A percentile compares a stretch with the other conserved stretches of the same genome.
These are phyloP conservation scores for Ambrosiella cleistominuta DNA, from an alignment of 2,329 filamentous ascomycete species.

Conservation along the genomic window DNA sequence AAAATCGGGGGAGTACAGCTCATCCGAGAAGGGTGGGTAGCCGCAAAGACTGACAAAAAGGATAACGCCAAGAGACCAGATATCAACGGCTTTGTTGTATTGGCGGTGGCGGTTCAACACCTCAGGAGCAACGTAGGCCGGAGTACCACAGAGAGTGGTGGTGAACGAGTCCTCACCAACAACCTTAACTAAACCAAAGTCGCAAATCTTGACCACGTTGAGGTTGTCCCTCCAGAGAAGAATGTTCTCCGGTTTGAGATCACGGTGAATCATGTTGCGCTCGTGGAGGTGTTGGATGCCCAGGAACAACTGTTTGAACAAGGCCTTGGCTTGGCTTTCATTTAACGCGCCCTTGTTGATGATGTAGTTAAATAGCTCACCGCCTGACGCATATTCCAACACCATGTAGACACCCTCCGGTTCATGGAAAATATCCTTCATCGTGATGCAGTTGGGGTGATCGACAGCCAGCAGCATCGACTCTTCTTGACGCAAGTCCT, in stretches of 20 bases:
- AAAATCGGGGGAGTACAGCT: constrained; percentile 62
- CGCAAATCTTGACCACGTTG: constrained; percentile 73
- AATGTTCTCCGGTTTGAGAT: constrained; percentile 97
- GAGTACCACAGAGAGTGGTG: constrained; percentile 90
- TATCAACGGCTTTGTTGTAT: constrained; percentile 87
- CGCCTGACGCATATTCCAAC: constrained; percentile 65
- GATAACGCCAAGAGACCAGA: constrained; percentile 96
- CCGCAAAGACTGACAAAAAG: constrained; percentile 94
- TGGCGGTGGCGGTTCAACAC: constrained; percentile 60
- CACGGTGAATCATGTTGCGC: constrained; percentile 88
- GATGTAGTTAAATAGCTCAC: constrained; percentile 91
- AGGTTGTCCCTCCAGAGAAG: constrained; percentile 70
- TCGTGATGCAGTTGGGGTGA: constrained; percentile 77
- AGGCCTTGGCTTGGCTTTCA: constrained; percentile 66
- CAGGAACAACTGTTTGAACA: constrained; percentile 83
- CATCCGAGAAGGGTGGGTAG: constrained; percentile 92
- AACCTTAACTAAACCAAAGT: constrained; percentile 95
- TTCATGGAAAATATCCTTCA: constrained; percentile 93
- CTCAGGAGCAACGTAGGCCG: constrained; percentile 90
- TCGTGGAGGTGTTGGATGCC: constrained; percentile 97
- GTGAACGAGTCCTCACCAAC: constrained; percentile 98
- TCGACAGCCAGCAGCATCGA: constrained; percentile 94
- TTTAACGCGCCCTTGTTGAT: constrained; percentile 76
- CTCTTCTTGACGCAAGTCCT: constrained; percentile 79
- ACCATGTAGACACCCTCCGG: constrained; percentile 79